A percentile compares a stretch with the other conserved stretches of the same genome.
Evolutionary conservation across 164 flowering plant species (phyloP).

Genomic region (Vitis rupestris): DNA sequence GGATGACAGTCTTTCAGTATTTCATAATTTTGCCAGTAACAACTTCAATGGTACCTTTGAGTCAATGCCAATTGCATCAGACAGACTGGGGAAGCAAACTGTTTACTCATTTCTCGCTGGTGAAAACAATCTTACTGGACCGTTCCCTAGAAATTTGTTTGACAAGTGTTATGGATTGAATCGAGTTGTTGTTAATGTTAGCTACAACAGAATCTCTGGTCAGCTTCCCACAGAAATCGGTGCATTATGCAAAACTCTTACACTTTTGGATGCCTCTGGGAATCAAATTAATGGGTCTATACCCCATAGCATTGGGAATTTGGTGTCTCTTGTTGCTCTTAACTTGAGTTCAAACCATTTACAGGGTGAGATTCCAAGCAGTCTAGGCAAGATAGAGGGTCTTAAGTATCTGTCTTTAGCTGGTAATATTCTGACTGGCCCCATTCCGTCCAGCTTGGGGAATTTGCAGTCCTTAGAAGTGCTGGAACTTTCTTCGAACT

Average conservation of each 20-base stretch:
- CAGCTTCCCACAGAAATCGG: conserved; percentile 50
- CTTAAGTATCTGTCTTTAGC: conserved; percentile 63
- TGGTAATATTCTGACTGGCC: conserved; percentile 62
- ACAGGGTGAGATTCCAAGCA: conserved; percentile 56
- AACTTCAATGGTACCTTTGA: conserved; percentile 56
- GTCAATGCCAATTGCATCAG: conserved; percentile 52
- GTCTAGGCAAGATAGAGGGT: conserved; percentile 41
- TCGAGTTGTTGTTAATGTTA: conserved; percentile 53
- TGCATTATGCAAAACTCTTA: conserved; percentile 48
- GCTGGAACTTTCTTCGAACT: conserved; percentile 71
- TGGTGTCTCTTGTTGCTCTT: conserved; percentile 53
- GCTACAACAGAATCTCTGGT: conserved; percentile 60
- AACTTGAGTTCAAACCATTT: conserved; percentile 67
- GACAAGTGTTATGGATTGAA: conserved; percentile 51
- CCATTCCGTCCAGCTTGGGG: conserved; percentile 61
- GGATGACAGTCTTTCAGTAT: conserved; percentile 31
- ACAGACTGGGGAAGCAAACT: conserved; percentile 42
- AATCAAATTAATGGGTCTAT: conserved; percentile 62
- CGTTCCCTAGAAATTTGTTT: conserved; percentile 57
- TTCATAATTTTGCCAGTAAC: conserved; percentile 71
- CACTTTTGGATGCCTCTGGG: conserved; percentile 60
- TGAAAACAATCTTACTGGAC: conserved; percentile 51
- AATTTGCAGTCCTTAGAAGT: conserved; percentile 49
- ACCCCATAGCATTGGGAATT: conserved; percentile 46
- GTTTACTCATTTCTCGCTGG: conserved; percentile 68